phyloP scores from a whole-genome alignment of 179 eudicot species.

The Silene noctiflora region DNA sequence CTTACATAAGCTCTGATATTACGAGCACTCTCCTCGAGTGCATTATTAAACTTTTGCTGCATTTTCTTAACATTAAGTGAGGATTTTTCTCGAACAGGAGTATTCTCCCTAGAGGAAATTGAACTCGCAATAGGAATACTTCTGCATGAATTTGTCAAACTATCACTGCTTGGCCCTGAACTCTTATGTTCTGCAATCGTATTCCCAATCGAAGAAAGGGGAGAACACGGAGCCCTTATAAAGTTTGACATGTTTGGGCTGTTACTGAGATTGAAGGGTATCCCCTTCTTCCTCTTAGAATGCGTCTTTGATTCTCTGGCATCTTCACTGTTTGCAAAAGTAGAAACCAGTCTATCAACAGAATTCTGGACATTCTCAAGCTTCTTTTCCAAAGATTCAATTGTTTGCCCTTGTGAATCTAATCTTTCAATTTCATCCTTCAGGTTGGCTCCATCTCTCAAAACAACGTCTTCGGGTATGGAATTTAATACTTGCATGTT shows the following conservation, averaged over 20 bases:
- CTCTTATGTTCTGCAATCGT: slow-evolving; percentile 41
- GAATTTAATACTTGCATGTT: slow-evolving; percentile 49
- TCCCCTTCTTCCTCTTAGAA: slow-evolving; percentile 56
- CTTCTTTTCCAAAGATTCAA: slow-evolving; percentile 75
- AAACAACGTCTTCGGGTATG: slow-evolving; percentile 43
- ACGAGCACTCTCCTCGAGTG: slow-evolving; percentile 81
- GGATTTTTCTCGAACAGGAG: slow-evolving; percentile 47
- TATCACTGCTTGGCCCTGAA: slow-evolving; percentile 27
- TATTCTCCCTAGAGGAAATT: slow-evolving; percentile 52
- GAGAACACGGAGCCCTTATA: slow-evolving; percentile 81
- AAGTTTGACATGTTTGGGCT: slow-evolving; percentile 59
- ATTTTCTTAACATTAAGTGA: slow-evolving; percentile 76
- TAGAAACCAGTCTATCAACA: slow-evolving; percentile 60
- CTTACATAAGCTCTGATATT: slow-evolving; percentile 83
- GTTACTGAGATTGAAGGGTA: slow-evolving; percentile 59
- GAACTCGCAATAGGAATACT: slow-evolving; percentile 36
- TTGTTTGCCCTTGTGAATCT: slow-evolving; percentile 56
- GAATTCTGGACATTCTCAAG: slow-evolving; percentile 88
- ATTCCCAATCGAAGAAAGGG: slow-evolving; percentile 63
- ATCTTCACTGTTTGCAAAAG: slow-evolving; percentile 43
- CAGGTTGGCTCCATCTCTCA: slow-evolving; percentile 56
- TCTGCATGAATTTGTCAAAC: slow-evolving; percentile 30
- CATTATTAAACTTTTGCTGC: slow-evolving; percentile 81
- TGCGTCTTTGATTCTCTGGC: slow-evolving; percentile 48
- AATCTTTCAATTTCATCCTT: slow-evolving; percentile 77